Evolutionary conservation across 2,329 filamentous ascomycete genomes (phyloP), one percentile per base, ranked within the genome.

Genomic region (Pyrenophora teres): DNA sequence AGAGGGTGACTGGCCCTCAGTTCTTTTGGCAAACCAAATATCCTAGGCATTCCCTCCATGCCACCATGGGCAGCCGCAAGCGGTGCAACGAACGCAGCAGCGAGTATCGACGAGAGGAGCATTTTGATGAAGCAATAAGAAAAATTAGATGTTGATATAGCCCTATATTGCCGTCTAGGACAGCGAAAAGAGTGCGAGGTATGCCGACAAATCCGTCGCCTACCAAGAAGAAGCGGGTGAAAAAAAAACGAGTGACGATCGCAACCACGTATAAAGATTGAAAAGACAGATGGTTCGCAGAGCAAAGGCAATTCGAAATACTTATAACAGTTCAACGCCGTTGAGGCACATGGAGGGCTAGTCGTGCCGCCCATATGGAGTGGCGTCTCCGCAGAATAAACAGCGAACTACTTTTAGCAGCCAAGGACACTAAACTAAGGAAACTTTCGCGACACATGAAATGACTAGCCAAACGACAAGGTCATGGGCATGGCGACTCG

Each of bases 11-110:
- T 64, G 36, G 57, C 60, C 59, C 64, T 72, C 50, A 73, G 56
- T 43, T 74, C 69, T 36, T 56, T 66, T 40, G 71, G 59, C 45
- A 73, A 48, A 40, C 72, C 72, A 23, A 66, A 59, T 39, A 74
- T 70, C 45, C 59, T 69, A 21, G 72, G 72, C 6, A 71, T 46
- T 38, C 56, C 56, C 54, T 43, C 40, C 40, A 43, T 43, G 13
- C 56, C 57, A 35, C 64, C 65, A 57, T 74, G 72, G 38, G 69
- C 72, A 44, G 33, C 58, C 47, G 65, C 65, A 33, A 73, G 43
- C 8, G 70, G 68, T 13, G 60, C 59, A 15, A 71, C 49, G 21
- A 64, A 70, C 38, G 62, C 66, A 36, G 62, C 65, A 43, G 69
- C 67, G 38, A 73, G 38, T 53, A 66, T 56, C 13, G 65, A 62